Evolutionary conservation across 78 protist genomes (phyloP).

Genomic region (Speleostelium caveatum): DNA sequence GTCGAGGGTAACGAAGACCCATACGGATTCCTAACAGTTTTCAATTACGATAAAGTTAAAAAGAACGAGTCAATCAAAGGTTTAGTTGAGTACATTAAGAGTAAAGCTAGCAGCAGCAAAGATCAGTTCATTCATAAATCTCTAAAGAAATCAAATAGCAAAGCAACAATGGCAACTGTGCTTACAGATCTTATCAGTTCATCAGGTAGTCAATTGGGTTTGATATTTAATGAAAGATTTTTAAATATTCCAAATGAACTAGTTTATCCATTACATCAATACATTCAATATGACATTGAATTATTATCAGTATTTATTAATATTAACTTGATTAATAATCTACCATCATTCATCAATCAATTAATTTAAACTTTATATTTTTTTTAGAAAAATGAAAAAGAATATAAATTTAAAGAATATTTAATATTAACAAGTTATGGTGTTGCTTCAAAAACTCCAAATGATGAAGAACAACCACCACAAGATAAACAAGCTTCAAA

Average conservation of each 20-base stretch:
- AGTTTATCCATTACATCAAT: constrained; percentile 49
- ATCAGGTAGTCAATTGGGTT: constrained; percentile 1
- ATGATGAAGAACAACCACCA: not conserved
- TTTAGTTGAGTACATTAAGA: constrained; percentile 8
- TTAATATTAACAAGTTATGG: constrained; percentile 38
- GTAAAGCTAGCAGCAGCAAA: not conserved
- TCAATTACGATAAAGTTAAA: constrained; percentile 19
- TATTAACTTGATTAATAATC: too few relatives aligned
- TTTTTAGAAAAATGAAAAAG: constrained; percentile 1
- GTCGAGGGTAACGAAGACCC: constrained; percentile 59
- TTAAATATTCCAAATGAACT: constrained; percentile 50
- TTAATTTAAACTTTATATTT: not conserved
- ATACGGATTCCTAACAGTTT: constrained; percentile 48
- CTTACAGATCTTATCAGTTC: not conserved
- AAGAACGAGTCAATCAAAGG: constrained; percentile 23
- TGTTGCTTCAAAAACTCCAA: constrained; percentile 21
- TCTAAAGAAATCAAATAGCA: not conserved
- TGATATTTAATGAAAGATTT: constrained; percentile 47
- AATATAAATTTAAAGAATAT: constrained; percentile 37
- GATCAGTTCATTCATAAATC: not conserved
- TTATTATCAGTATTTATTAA: constrained; percentile 40
- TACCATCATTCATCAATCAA: too few relatives aligned
- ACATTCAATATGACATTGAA: constrained; percentile 57
- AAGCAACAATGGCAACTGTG: not conserved
- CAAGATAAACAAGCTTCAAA: too few relatives aligned